Conservation (phyloP, 257 asterid species). For the Penstemon barbatus region DNA sequence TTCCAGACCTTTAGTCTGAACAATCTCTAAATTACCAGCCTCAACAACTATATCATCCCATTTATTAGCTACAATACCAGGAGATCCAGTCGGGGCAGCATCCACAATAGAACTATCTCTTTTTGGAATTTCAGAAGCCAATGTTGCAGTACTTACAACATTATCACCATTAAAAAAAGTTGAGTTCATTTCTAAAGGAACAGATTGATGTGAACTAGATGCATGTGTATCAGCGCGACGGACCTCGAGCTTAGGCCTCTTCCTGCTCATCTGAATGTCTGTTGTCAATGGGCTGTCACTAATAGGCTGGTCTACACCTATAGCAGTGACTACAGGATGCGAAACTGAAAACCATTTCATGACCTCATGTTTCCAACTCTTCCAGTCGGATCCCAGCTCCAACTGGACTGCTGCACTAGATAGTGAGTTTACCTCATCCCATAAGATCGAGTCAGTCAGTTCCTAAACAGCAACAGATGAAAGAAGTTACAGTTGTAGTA, state of each 20-base stretch:
- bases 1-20: slow-evolving; percentile 47
- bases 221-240: slow-evolving; percentile 92
- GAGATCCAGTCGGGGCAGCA: slow-evolving; percentile 39
- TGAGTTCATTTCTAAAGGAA: slow-evolving; percentile 52
- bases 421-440: slow-evolving; percentile 71
- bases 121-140: slow-evolving; percentile 50
- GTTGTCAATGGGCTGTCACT: slow-evolving; percentile 46
- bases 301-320: slow-evolving; percentile 46
- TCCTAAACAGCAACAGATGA: slow-evolving; percentile 51
- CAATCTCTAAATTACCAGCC: slow-evolving; percentile 49
- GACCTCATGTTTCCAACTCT: slow-evolving; percentile 84
- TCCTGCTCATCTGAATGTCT: slow-evolving; percentile 63
- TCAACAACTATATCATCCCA: slow-evolving; percentile 76
- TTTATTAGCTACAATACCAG: slow-evolving; percentile 44
- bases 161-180: slow-evolving; percentile 46
- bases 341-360: slow-evolving; percentile 90
- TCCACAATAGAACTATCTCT: slow-evolving; percentile 38
- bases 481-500: slow-evolving; percentile 14
- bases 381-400: slow-evolving; percentile 74
- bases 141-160: slow-evolving; percentile 31
- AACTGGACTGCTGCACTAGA: slow-evolving; percentile 46
- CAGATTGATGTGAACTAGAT: slow-evolving; percentile 53
- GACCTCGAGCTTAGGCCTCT: slow-evolving; percentile 95
- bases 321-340: slow-evolving; percentile 44
- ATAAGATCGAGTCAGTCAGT: slow-evolving; percentile 69